Base-by-base conservation (phyloP, 345 rosid species). In the Aethionema arabicum region DNA sequence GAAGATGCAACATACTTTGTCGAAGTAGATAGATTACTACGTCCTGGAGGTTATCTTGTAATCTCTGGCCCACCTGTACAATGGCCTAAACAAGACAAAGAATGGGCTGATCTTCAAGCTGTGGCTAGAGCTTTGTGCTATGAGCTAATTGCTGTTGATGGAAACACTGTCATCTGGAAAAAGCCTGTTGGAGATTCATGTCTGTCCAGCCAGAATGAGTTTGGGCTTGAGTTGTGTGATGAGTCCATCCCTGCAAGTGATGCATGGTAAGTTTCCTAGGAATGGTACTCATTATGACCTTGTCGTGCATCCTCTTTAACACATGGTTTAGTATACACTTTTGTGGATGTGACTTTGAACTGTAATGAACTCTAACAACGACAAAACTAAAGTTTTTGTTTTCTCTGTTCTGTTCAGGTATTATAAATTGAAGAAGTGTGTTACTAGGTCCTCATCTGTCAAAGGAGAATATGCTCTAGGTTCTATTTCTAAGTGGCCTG, bases 41-140 rank as follows among this genome's bases (percentile, higher is more conserved):
- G 97, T 46, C 92, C 96, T 27, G 99, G 92, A 49, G 99, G 99
- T 41, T 90, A 88, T 72, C 68, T 90, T 52, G 91, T 95, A 67
- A 90, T 90, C 67, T 95, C 99, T 64, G 99, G 99, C 7, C 99
- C 99, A 58, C 99, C 99, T 38, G 97, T 90, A 11, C 95, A 84
- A 74, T 95, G 95, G 99, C 80, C 96, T 65, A 95, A 90, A 75
- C 97, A 86, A 72, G 97, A 90, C 69, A 95, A 88, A 76, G 96
- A 95, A 69, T 90, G 99, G 96, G 88, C 96, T 76, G 93, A 90
- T 73, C 99, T 90, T 76, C 97, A 90, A 73, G 89, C 84, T 36
- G 97, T 82, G 65, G 97, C 97, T 61, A 83, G 91, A 71, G 78
- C 86, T 57, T 74, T 90, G 76, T 90, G 97, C 67, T 90, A 95